Evolutionary conservation across 108 stramenopile genomes (phyloP).

Genomic region (Nitzschia sp.): DNA sequence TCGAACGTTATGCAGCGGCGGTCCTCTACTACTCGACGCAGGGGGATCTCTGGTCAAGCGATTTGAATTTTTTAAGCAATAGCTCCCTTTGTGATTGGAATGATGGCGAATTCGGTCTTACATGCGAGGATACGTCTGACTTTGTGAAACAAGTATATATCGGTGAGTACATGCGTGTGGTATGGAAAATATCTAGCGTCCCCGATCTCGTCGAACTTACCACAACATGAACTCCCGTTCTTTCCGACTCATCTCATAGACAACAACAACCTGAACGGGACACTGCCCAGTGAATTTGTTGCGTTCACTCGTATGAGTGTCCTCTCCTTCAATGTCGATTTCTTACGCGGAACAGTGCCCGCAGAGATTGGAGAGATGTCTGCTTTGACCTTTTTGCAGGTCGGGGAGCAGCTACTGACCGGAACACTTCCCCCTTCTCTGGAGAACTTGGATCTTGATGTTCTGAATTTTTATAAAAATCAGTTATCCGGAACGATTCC

Average conservation of each 20-base stretch:
- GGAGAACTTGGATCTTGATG: conserved; percentile 6
- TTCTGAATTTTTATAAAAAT: conserved; percentile 10
- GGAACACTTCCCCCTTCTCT: conserved; percentile 26
- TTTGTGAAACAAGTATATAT: background rate
- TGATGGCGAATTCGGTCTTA: background rate
- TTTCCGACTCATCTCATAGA: background rate
- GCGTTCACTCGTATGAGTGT: background rate
- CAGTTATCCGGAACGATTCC: conserved; percentile 22
- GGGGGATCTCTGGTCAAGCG: background rate
- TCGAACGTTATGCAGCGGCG: conserved; percentile 6
- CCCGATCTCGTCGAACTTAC: no score
- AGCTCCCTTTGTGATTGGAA: conserved; percentile 16
- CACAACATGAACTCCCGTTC: background rate
- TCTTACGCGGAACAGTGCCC: conserved; percentile 34
- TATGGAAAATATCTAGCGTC: no score
- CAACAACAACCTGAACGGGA: conserved; percentile 1
- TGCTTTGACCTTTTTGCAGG: conserved; percentile 27
- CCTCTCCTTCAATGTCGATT: background rate
- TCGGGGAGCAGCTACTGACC: conserved; percentile 13
- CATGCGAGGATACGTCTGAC: background rate
- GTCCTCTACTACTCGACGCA: background rate
- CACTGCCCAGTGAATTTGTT: background rate
- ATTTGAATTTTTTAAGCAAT: conserved; percentile 9
- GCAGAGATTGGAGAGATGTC: conserved; percentile 15
- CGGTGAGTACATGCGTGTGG: background rate